These are phyloP conservation scores for Atractiella rhizophila DNA, from an alignment of 768 basidiomycete species.

Conservation along the genomic window DNA sequence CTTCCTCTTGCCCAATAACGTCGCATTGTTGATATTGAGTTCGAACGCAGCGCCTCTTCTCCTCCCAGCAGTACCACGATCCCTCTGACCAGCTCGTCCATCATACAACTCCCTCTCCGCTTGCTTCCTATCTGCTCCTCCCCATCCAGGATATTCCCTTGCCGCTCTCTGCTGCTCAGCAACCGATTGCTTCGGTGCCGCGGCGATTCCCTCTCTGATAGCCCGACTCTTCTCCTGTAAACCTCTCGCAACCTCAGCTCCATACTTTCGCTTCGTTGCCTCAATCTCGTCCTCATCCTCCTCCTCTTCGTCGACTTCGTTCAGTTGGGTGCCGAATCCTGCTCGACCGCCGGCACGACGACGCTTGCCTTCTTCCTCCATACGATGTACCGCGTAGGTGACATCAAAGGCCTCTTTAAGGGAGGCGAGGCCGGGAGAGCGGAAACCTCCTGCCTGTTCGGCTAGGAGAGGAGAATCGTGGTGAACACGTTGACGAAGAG, in stretches of 20 bases:
- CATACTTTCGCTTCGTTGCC: slow-evolving; percentile 27
- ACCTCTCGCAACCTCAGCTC: slow-evolving; percentile 22
- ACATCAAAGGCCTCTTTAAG: slow-evolving; percentile 98
- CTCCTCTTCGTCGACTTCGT: slow-evolving; percentile 68
- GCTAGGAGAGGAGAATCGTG: too few species aligned
- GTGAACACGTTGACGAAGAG: too few species aligned
- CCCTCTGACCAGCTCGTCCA: slow-evolving; percentile 46
- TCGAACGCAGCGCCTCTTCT: slow-evolving; percentile 33
- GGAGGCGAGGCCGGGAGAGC: slow-evolving; percentile 72
- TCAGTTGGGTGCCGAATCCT: slow-evolving; percentile 61
- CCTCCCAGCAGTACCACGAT: slow-evolving; percentile 28
- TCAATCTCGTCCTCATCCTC: slow-evolving; percentile 33
- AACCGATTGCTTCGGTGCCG: slow-evolving; percentile 19
- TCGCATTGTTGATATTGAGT: slow-evolving; percentile 62
- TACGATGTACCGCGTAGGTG: slow-evolving; percentile 93
- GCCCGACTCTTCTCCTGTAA: slow-evolving; percentile 23
- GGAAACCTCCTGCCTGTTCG: slow-evolving; percentile 45
- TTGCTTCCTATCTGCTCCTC: slow-evolving; percentile 24
- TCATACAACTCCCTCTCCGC: slow-evolving; percentile 31
- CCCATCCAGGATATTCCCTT: slow-evolving; percentile 24
- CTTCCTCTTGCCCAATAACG: slow-evolving; percentile 39
- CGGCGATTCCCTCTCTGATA: slow-evolving; percentile 20
- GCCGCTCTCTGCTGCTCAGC: slow-evolving; percentile 10
- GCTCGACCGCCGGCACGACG: slow-evolving; percentile 60
- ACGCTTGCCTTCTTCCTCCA: slow-evolving; percentile 92